These are phyloP conservation scores for Parsonsia alboflavescens DNA, from an alignment of 257 asterid genomes.

Conservation along the genomic window DNA sequence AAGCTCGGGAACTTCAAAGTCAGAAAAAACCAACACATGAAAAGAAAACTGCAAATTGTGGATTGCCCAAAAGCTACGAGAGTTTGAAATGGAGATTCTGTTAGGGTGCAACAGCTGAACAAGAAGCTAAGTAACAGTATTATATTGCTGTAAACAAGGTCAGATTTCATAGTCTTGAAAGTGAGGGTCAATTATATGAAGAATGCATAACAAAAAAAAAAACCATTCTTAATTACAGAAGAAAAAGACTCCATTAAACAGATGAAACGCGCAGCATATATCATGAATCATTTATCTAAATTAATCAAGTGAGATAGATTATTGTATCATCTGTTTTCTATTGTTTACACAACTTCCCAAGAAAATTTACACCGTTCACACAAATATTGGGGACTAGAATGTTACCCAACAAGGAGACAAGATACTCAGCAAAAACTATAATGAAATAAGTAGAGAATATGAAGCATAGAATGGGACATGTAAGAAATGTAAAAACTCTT, in stretches of 20 bases:
- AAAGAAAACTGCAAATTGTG: neutral
- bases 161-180: neutral
- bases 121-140: neutral
- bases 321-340: neutral
- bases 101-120: neutral
- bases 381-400: neutral
- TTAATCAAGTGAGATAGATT: neutral
- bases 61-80: neutral
- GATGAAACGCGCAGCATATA: neutral
- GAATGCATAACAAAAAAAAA: neutral
- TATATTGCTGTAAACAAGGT: neutral
- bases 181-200: neutral
- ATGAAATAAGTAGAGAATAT: neutral
- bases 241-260: neutral
- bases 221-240: neutral
- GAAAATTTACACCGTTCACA: neutral
- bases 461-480: slow-evolving; percentile 4
- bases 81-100: neutral
- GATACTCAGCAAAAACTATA: neutral
- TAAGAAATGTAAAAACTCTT: slow-evolving; percentile 10
- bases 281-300: neutral
- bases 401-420: neutral
- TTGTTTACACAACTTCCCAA: neutral
- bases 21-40: neutral
- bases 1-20: neutral